Conservation (phyloP, 495 filamentous ascomycete genomes). For the Tuber calosporum region DNA sequence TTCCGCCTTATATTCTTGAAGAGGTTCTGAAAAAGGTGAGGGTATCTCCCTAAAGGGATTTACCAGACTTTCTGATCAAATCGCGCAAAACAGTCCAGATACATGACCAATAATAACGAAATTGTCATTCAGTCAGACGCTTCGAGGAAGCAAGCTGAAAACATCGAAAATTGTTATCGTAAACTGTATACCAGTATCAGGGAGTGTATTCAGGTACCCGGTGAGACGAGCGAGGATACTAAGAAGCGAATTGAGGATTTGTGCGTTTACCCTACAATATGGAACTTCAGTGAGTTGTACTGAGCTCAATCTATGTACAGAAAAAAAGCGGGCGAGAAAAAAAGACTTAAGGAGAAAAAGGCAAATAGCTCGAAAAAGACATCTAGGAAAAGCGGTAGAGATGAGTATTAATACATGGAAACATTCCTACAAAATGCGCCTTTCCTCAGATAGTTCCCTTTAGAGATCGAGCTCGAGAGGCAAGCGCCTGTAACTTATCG, state of each 20-base stretch:
- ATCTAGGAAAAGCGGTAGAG: conserved; percentile 50
- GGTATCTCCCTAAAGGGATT: conserved; percentile 36
- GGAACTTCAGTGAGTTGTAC: background rate
- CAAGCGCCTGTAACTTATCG: background rate
- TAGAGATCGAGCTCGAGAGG: background rate
- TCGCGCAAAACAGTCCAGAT: conserved; percentile 47
- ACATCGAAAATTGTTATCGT: conserved; percentile 57
- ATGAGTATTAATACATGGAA: conserved; percentile 25
- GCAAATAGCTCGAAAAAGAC: conserved; percentile 71
- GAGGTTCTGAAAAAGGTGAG: conserved; percentile 59
- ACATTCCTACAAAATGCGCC: background rate
- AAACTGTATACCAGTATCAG: conserved; percentile 56
- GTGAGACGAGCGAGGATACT: conserved; percentile 58
- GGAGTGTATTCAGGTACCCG: conserved; percentile 54
- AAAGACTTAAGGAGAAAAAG: conserved; percentile 69
- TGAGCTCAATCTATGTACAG: conserved; percentile 45
- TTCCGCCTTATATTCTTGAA: conserved; percentile 63
- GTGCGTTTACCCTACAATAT: conserved; percentile 47
- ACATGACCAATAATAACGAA: conserved; percentile 47
- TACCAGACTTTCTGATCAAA: conserved; percentile 48
- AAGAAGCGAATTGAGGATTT: conserved; percentile 55
- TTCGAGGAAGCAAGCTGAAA: conserved; percentile 57
- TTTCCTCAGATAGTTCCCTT: background rate
- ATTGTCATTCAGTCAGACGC: conserved; percentile 63
- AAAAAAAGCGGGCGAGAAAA: conserved; percentile 62